Evolutionary conservation across 768 basidiomycete genomes (phyloP).

Genomic region (Suillus luteus): DNA sequence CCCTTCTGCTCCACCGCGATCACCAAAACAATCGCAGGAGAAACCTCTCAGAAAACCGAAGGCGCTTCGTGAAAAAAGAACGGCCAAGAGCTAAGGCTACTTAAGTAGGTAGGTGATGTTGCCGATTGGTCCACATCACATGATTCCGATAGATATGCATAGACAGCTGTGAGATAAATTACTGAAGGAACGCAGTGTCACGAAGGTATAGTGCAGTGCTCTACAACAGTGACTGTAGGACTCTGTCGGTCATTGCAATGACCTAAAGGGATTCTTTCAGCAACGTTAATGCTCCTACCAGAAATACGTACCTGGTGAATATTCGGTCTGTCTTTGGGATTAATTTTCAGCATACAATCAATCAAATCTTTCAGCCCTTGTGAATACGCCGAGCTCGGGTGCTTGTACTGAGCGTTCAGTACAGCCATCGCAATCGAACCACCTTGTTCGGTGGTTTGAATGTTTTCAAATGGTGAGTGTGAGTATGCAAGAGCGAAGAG

Average conservation of each 20-base stretch:
- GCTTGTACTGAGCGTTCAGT: slow-evolving; percentile 88
- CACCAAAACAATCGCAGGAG: background rate
- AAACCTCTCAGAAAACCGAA: background rate
- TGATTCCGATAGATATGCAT: slow-evolving; percentile 3
- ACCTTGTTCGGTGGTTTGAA: slow-evolving; percentile 89
- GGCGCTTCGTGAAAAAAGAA: slow-evolving; percentile 1
- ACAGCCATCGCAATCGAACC: slow-evolving; percentile 99
- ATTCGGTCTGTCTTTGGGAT: slow-evolving; percentile 81
- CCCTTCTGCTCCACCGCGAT: background rate
- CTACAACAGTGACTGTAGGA: slow-evolving; percentile 59
- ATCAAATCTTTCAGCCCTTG: slow-evolving; percentile 82
- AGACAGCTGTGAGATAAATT: slow-evolving; percentile 3
- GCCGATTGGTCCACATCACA: background rate
- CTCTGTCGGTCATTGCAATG: slow-evolving; percentile 62
- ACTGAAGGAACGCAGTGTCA: background rate
- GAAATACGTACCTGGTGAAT: slow-evolving; percentile 69
- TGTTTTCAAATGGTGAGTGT: slow-evolving; percentile 95
- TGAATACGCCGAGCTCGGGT: slow-evolving; percentile 85
- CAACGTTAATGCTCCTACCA: background rate
- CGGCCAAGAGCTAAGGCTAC: background rate
- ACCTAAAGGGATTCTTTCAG: slow-evolving; percentile 46
- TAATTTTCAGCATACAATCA: slow-evolving; percentile 79
- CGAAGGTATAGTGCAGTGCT: background rate
- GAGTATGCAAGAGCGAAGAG: slow-evolving; percentile 93
- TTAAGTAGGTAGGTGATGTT: background rate